Evolutionary conservation across 257 asterid species (phyloP), one percentile per base, ranked within the genome.

Genomic region (Solanum chiquidenum): DNA sequence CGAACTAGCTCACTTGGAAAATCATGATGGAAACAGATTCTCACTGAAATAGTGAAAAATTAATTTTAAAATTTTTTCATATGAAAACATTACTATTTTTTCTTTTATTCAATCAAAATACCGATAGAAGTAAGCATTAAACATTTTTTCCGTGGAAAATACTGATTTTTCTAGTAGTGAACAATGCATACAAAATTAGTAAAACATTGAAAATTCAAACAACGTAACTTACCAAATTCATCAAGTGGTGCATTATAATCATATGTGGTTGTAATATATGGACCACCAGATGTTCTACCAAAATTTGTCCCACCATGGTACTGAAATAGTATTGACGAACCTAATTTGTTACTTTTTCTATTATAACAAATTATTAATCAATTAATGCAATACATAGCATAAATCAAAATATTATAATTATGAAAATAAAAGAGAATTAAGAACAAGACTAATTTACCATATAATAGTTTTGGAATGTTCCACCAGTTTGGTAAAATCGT

Each of bases 271-370:
- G 93, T 90, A 84, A 96, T 96, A 85, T 93, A 96, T 7, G 99
- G 99, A 14, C 99, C 98, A 10, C 98, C 98, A 18, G 98, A 85
- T 0, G 94, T 93, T 75, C 99, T 92, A 34, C 98, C 98, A 62
- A 94, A 95, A 83, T 95, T 95, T 1, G 98, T 95, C 31, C 98
- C 98, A 66, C 98, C 99, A 40, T 96, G 99, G 60, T 94, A 96
- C 98, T 94, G 38, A 33, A 82, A 7, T 37, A 5, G 18, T 9
- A 83, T 7, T 23, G 46, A 69, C 37, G 6, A 5, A 35, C 0
- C 18, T 55, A 71, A 72, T 42, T 68, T 74, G 82, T 35, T 42
- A 44, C 23, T 7, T 38, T 76, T 12, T 13, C 35, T 12, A 38
- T 42, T 7, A 6, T 7, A 77, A 42, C 84, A 77, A 27, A 66